Conservation (phyloP, 1,284 basidiomycete species). For the Meira nashicola region DNA sequence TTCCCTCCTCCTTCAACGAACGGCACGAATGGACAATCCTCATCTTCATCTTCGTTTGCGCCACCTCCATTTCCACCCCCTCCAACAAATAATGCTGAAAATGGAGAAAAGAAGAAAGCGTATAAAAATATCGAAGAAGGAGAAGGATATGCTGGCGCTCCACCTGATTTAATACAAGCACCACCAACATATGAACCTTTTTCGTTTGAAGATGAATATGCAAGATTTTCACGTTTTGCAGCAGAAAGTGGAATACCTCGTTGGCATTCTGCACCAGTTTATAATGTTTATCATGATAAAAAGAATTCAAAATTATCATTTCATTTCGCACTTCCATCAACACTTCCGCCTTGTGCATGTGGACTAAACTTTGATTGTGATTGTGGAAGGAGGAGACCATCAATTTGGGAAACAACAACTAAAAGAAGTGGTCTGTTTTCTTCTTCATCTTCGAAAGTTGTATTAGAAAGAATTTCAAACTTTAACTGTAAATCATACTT, state of each 20-base stretch:
- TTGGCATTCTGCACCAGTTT: constrained; percentile 5
- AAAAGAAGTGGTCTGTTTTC: too few species aligned
- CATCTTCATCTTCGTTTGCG: background rate
- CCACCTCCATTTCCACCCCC: background rate
- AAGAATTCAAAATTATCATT: constrained; percentile 23
- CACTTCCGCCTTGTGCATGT: constrained; percentile 7
- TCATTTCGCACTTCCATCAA: constrained; percentile 23
- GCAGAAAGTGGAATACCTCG: background rate
- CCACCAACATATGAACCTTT: constrained; percentile 11
- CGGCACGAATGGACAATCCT: background rate
- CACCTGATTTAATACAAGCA: background rate
- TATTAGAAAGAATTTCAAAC: background rate
- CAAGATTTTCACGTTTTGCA: background rate
- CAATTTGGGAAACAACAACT: background rate
- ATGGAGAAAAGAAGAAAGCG: background rate
- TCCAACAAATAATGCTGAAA: background rate
- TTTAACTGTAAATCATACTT: background rate
- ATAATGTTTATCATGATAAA: constrained; percentile 8
- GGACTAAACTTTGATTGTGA: constrained; percentile 8
- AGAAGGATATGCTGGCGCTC: background rate
- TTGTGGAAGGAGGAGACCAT: constrained; percentile 1
- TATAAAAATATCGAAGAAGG: too few species aligned
- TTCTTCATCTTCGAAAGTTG: background rate
- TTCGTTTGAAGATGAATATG: background rate
- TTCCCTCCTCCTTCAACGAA: background rate